Evolutionary conservation across 306 rosid species (phyloP).

Genomic region (Citrullus mucosospermus): DNA sequence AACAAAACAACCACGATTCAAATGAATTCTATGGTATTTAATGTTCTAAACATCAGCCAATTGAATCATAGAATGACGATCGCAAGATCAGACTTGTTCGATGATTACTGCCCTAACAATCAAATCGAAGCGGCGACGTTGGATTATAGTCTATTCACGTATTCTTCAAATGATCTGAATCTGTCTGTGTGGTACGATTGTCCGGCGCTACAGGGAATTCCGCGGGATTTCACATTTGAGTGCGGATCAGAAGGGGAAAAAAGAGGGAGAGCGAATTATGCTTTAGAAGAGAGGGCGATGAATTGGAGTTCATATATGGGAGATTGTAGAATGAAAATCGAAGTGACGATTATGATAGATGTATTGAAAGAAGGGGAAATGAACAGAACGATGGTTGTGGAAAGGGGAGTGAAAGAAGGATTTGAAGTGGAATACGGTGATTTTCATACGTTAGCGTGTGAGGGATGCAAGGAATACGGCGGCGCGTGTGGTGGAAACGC

Average conservation of each 20-base stretch:
- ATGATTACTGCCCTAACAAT: neutral
- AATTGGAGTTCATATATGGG: neutral
- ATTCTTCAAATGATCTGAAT: neutral
- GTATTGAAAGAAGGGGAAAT: neutral
- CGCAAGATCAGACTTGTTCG: neutral
- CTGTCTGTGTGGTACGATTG: conserved; percentile 12
- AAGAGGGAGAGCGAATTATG: neutral
- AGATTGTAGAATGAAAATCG: neutral
- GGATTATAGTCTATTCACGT: neutral
- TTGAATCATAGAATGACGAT: neutral
- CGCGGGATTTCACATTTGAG: neutral
- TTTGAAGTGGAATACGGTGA: neutral
- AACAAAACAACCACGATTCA: neutral
- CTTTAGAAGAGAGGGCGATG: neutral
- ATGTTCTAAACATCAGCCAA: neutral
- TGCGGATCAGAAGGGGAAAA: neutral
- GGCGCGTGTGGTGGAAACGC: neutral
- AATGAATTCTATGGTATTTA: neutral
- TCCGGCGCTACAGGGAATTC: fast-evolving
- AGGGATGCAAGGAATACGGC: neutral
- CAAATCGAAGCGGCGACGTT: neutral
- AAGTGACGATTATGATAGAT: neutral
- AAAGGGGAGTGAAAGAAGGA: neutral
- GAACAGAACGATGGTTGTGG: neutral
- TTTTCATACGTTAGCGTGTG: neutral